Evolutionary conservation across 2,329 filamentous ascomycete genomes (phyloP).

Genomic region (Penicillium aurantiogriseum): DNA sequence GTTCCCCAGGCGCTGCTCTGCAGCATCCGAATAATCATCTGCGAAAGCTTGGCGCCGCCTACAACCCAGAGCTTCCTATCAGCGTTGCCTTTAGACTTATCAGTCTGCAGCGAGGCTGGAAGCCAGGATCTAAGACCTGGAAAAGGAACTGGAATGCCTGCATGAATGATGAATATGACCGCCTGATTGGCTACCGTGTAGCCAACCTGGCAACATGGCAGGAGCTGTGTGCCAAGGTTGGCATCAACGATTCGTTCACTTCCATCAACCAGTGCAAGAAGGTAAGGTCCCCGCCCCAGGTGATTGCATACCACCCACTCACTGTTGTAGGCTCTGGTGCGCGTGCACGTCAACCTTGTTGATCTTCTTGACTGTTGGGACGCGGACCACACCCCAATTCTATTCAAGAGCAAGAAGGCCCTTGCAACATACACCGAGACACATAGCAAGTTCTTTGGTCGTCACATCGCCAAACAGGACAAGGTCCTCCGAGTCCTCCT

Average conservation of each 20-base stretch:
- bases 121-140: conserved; percentile 20
- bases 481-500: background rate
- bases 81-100: conserved; percentile 23
- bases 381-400: background rate
- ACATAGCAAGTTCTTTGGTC: background rate
- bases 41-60: background rate
- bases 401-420: background rate
- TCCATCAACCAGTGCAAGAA: conserved; percentile 32
- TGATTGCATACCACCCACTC: background rate
- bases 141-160: conserved; percentile 23
- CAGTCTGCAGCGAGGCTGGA: conserved; percentile 21
- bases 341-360: conserved; percentile 30
- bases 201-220: conserved; percentile 24
- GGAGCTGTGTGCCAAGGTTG: conserved; percentile 26
- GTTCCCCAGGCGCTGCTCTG: background rate
- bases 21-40: background rate
- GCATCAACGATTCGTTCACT: conserved; percentile 7
- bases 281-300: conserved; percentile 10
- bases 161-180: conserved; percentile 22
- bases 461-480: background rate
- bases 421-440: background rate
- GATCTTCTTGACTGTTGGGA: conserved; percentile 30
- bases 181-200: conserved; percentile 10
- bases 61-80: conserved; percentile 13
- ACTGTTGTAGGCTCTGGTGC: conserved; percentile 21